A percentile compares a stretch with the other conserved stretches of the same genome.
These are phyloP conservation scores for Maudiozyma barnettii DNA, from an alignment of 805 yeast genomes.

Conservation along the genomic window DNA sequence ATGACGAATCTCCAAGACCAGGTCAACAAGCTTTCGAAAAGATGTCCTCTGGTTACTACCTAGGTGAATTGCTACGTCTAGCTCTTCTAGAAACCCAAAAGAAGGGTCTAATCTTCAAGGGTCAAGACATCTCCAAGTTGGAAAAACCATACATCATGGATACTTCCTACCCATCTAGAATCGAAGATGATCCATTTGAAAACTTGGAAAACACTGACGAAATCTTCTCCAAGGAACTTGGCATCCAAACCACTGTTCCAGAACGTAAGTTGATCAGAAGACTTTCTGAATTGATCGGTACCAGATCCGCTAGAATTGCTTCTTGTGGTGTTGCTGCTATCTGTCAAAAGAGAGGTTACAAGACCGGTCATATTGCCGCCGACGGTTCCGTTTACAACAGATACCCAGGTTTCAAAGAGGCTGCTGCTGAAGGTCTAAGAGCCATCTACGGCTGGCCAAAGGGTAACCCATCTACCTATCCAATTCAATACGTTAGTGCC, in stretches of 20 bases:
- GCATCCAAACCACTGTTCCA: slow-evolving; percentile 54
- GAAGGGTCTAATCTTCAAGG: slow-evolving; percentile 56
- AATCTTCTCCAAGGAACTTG: slow-evolving; percentile 50
- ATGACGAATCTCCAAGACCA: slow-evolving; percentile 85
- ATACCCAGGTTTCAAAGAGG: slow-evolving; percentile 83
- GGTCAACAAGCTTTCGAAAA: slow-evolving; percentile 94
- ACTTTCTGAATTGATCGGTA: slow-evolving; percentile 79
- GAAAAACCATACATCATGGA: slow-evolving; percentile 65
- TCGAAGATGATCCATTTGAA: slow-evolving; percentile 85
- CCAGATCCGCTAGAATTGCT: slow-evolving; percentile 85
- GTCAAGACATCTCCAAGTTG: slow-evolving; percentile 59
- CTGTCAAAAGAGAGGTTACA: slow-evolving; percentile 72
- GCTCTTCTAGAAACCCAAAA: slow-evolving; percentile 62
- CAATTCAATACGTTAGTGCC: slow-evolving; percentile 79
- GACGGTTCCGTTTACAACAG: slow-evolving; percentile 94
- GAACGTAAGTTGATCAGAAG: slow-evolving; percentile 80
- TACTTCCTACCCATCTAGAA: slow-evolving; percentile 75
- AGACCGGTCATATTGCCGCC: slow-evolving; percentile 82
- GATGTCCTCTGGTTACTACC: slow-evolving; percentile 93
- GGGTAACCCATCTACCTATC: slow-evolving; percentile 44
- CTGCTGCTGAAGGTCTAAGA: slow-evolving; percentile 80
- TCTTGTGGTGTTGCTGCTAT: slow-evolving; percentile 94
- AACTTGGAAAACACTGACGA: slow-evolving; percentile 67
- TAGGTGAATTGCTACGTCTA: slow-evolving; percentile 85
- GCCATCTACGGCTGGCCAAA: slow-evolving; percentile 78